Evolutionary conservation across 2,329 filamentous ascomycete species (phyloP).

Genomic region (Endothia cerciana): DNA sequence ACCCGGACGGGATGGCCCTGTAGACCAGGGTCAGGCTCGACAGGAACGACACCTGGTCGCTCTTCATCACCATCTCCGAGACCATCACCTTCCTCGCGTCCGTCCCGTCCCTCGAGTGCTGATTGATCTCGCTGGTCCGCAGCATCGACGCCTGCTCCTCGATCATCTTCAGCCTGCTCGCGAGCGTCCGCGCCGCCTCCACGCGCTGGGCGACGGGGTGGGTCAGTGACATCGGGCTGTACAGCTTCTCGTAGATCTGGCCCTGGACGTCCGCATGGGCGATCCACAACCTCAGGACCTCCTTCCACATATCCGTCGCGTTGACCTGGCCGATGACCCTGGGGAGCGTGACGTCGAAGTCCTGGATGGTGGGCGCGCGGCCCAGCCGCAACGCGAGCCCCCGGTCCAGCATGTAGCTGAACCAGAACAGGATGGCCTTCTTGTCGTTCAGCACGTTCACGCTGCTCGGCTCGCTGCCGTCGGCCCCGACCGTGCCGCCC

Average conservation of each 20-base stretch:
- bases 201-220: constrained; percentile 45
- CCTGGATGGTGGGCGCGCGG: constrained; percentile 59
- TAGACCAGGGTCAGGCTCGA: constrained; percentile 57
- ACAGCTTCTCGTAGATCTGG: constrained; percentile 60
- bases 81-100: constrained; percentile 45
- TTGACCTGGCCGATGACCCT: constrained; percentile 37
- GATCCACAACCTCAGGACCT: constrained; percentile 58
- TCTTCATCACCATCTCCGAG: constrained; percentile 48
- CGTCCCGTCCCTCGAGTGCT: constrained; percentile 34
- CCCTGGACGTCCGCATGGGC: constrained; percentile 60
- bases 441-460: constrained; percentile 36
- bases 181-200: constrained; percentile 44
- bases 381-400: constrained; percentile 62
- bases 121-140: constrained; percentile 41
- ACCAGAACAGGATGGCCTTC: constrained; percentile 52
- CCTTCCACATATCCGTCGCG: constrained; percentile 46
- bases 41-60: constrained; percentile 52
- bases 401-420: constrained; percentile 61
- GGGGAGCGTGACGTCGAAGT: constrained; percentile 56
- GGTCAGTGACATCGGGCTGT: constrained; percentile 52
- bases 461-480: constrained; percentile 9
- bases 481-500: constrained; percentile 34
- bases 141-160: constrained; percentile 43
- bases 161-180: constrained; percentile 43
- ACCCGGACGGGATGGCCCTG: constrained; percentile 53